Conservation (phyloP, 805 yeast genomes). For the Yarrowia deformans region DNA sequence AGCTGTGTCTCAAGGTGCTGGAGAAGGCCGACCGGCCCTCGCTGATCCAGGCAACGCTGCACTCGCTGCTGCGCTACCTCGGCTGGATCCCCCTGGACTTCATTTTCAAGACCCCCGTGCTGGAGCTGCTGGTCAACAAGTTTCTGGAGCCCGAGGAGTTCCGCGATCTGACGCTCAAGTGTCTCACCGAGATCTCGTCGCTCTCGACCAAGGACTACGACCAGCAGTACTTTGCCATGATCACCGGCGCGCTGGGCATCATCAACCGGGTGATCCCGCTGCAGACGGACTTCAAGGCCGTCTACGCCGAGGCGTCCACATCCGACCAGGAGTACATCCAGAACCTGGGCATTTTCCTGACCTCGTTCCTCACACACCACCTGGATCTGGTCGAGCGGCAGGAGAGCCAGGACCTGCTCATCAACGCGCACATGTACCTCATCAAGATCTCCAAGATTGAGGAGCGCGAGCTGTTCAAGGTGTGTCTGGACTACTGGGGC, state of each 20-base stretch:
- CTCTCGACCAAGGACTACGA: conserved; percentile 62
- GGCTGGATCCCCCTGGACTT: conserved; percentile 95
- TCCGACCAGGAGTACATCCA: conserved; percentile 92
- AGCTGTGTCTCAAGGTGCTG: conserved; percentile 89
- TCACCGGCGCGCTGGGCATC: conserved; percentile 74
- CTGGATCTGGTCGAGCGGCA: conserved; percentile 61
- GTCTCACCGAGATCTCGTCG: conserved; percentile 88
- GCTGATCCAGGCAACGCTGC: conserved; percentile 81
- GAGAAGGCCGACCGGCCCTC: conserved; percentile 88
- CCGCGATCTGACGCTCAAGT: conserved; percentile 84
- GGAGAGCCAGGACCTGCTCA: conserved; percentile 63
- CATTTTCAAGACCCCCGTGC: conserved; percentile 84
- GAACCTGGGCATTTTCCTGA: conserved; percentile 91
- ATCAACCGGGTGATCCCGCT: conserved; percentile 74
- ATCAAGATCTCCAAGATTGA: conserved; percentile 87
- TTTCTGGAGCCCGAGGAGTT: conserved; percentile 80
- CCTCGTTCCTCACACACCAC: conserved; percentile 83
- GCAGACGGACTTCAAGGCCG: conserved; percentile 69
- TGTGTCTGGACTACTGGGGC: conserved; percentile 94
- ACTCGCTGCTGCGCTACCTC: conserved; percentile 80
- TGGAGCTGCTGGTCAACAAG: conserved; percentile 73
- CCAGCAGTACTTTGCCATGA: conserved; percentile 69
- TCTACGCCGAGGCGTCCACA: conserved; percentile 77
- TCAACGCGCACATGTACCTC: conserved; percentile 79
- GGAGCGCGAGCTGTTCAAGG: conserved; percentile 94